Percentiles rank a stretch among this genome's conserved stretches.
These are phyloP conservation scores for Zymoseptoria brevis DNA, from an alignment of 2,329 filamentous ascomycete species.

Conservation along the genomic window DNA sequence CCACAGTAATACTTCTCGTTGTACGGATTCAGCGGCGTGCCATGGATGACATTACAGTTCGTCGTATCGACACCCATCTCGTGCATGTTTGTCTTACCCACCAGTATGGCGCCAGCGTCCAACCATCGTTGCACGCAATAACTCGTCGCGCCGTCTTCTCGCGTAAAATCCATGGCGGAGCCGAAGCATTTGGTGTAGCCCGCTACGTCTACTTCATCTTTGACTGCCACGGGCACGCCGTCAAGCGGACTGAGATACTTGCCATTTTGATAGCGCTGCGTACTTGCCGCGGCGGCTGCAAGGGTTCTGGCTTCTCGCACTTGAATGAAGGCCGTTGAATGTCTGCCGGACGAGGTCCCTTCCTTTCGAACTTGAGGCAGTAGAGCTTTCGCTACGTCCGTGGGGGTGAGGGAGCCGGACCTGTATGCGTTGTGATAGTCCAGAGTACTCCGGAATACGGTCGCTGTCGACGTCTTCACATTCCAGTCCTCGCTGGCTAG, in stretches of 20 bases:
- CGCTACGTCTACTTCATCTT: conserved; percentile 67
- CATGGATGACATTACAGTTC: conserved; percentile 71
- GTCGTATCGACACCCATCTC: conserved; percentile 64
- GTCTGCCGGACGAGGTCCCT: conserved; percentile 38
- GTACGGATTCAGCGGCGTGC: conserved; percentile 70
- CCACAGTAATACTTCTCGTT: conserved; percentile 71
- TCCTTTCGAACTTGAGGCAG: conserved; percentile 51
- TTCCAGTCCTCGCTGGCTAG: conserved; percentile 12
- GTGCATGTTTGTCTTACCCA: conserved; percentile 74
- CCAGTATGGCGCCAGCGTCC: conserved; percentile 64
- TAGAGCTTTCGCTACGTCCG: conserved; percentile 61
- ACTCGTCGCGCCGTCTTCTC: conserved; percentile 47
- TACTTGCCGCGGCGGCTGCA: conserved; percentile 63
- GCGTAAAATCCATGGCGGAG: conserved; percentile 51
- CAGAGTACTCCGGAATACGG: conserved; percentile 46
- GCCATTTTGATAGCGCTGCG: conserved; percentile 61
- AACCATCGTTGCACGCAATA: conserved; percentile 67
- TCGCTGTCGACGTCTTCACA: conserved; percentile 16
- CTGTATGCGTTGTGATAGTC: conserved; percentile 74
- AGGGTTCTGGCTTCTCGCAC: conserved; percentile 55
- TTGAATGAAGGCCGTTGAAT: conserved; percentile 67
- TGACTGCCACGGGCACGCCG: conserved; percentile 74
- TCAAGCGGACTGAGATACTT: conserved; percentile 63
- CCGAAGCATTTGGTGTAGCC: conserved; percentile 63
- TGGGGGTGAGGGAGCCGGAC: conserved; percentile 61